These are phyloP conservation scores for Penicillium thymicola DNA, from an alignment of 2,329 filamentous ascomycete species.

Conservation along the genomic window DNA sequence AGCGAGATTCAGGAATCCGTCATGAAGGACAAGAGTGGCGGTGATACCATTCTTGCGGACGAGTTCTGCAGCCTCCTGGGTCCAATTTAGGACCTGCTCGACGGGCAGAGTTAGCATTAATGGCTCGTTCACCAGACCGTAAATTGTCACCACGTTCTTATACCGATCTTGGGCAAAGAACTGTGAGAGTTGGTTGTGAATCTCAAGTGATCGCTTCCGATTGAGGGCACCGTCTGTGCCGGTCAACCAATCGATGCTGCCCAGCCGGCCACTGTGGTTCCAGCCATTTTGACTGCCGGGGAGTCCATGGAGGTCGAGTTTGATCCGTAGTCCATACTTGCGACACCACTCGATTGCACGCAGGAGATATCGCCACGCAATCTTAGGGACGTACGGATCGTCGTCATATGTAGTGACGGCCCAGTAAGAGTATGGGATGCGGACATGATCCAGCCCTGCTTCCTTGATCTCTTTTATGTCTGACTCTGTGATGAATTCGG, in stretches of 20 bases:
- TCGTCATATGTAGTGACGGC: conserved; percentile 77
- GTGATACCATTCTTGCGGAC: conserved; percentile 74
- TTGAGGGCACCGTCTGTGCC: conserved; percentile 80
- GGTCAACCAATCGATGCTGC: conserved; percentile 81
- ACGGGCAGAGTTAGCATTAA: conserved; percentile 72
- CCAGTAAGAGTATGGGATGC: conserved; percentile 95
- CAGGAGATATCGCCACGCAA: conserved; percentile 89
- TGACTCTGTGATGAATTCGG: conserved; percentile 77
- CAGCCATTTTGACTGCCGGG: conserved; percentile 95
- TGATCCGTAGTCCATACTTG: conserved; percentile 86
- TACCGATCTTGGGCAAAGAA: conserved; percentile 96
- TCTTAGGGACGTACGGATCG: conserved; percentile 83
- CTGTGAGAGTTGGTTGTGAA: conserved; percentile 79
- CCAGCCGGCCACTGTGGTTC: conserved; percentile 89
- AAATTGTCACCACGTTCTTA: conserved; percentile 86
- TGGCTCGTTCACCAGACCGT: conserved; percentile 92
- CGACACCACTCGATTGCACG: conserved; percentile 91
- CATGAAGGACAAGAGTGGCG: conserved; percentile 77
- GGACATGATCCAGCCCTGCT: conserved; percentile 93
- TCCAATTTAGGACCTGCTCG: conserved; percentile 73
- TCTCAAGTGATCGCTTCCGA: conserved; percentile 74
- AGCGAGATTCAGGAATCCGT: conserved; percentile 86
- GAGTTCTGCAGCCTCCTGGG: conserved; percentile 65
- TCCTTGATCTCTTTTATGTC: conserved; percentile 80
- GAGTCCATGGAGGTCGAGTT: conserved; percentile 87